Base-by-base conservation (phyloP, 495 filamentous ascomycete species). In the Penicillium lividum region DNA sequence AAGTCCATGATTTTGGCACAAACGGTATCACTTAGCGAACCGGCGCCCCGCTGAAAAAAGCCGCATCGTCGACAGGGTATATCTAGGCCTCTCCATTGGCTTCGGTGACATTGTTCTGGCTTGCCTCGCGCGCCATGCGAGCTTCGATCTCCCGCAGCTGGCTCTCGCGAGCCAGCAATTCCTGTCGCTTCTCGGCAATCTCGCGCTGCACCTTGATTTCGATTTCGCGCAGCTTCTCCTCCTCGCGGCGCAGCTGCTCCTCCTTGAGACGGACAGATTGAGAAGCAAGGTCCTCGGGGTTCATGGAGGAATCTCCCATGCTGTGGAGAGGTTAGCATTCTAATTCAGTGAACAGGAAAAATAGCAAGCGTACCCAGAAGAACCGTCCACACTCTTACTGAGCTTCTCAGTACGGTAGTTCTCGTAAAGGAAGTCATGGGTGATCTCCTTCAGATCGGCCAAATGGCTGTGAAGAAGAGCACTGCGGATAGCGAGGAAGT, bases 321-420 rank as follows among this genome's bases (percentile, higher is more conserved):
- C 80, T 78, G 56, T 44, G 34, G 10, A 49, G 29, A 46, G 25
- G 67, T 82, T 73, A 80, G 77, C 56, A 57, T 18, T 7, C 2
- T 43, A 44, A 16, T 15, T 40, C 50, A 46, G 13, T 16, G 22
- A 34, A 27, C 47, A 9, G 25, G 13, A 11, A 56, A 34, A 51
- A 57, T 42, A 46, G 29, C 29, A 28, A 49, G 90, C 92, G 62
- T 89, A 97, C 93, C 85, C 83, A 81, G 84, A 81, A 75, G 85
- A 84, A 74, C 92, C 92, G 68, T 97, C 93, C 54, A 97, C 93
- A 73, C 92, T 96, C 89, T 98, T 98, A 83, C 90, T 95, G 61
- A 98, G 87, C 79, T 97, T 97, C 89, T 98, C 95, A 68, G 94
- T 98, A 89, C 94, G 91, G 84, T 98, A 98, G 80, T 98, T 98